phyloP scores from a whole-genome alignment of 202 grass and related monocot species.

The Schoenoplectus triqueter region DNA sequence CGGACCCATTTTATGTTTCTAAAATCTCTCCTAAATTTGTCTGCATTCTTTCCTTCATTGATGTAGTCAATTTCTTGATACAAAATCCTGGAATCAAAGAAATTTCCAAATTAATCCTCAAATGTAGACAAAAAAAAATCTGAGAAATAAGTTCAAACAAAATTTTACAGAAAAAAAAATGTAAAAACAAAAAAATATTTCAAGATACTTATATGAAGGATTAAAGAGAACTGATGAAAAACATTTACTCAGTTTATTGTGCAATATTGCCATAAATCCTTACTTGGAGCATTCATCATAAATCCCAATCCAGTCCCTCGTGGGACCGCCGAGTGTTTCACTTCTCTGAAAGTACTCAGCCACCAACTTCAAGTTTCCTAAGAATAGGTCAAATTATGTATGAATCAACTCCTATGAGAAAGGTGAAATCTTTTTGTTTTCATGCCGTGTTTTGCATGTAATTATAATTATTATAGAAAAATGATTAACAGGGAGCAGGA shows the following conservation, averaged over 20 bases:
- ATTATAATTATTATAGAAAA: background rate
- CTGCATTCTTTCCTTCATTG: conserved; percentile 98
- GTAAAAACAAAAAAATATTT: conserved; percentile 9
- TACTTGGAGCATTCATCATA: conserved; percentile 99
- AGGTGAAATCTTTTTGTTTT: background rate
- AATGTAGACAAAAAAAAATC: conserved; percentile 10
- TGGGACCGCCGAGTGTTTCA: conserved; percentile 75
- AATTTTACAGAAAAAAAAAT: background rate
- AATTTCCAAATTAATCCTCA: background rate
- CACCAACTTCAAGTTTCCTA: conserved; percentile 86
- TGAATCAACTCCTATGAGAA: background rate
- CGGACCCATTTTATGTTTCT: conserved; percentile 98
- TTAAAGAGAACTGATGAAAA: background rate
- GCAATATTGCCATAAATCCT: conserved; percentile 41
- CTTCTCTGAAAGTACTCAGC: conserved; percentile 96
- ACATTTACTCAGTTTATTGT: conserved; percentile 17
- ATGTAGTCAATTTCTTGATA: conserved; percentile 99
- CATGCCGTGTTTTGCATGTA: conserved; percentile 9
- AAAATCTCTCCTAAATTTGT: conserved; percentile 96
- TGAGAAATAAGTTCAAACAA: background rate
- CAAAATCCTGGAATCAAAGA: conserved; percentile 69
- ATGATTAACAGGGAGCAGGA: background rate
- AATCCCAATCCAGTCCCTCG: conserved; percentile 92
- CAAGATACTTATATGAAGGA: conserved; percentile 29
- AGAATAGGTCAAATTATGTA: conserved; percentile 31